These are phyloP conservation scores for Podila epicladia DNA, from an alignment of 192 early-diverging fungal genomes.

Conservation along the genomic window DNA sequence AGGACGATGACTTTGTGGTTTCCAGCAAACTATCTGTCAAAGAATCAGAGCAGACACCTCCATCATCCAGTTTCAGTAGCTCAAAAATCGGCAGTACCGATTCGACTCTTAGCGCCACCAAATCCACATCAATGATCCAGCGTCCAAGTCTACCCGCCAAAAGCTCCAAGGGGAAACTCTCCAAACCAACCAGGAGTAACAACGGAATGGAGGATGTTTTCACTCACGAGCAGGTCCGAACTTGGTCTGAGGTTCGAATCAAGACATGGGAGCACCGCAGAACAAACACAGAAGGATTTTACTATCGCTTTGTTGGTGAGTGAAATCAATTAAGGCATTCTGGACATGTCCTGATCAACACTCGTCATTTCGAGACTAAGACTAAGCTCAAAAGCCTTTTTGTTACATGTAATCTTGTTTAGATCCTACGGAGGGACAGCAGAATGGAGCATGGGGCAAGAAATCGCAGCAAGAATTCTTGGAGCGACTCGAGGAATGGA, in stretches of 20 bases:
- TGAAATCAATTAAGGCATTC: not conserved
- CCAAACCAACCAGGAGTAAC: constrained; percentile 20
- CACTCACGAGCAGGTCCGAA: constrained; percentile 50
- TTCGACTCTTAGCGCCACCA: not conserved
- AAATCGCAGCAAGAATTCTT: constrained; percentile 59
- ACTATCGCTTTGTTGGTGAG: constrained; percentile 66
- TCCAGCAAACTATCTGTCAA: not conserved
- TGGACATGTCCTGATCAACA: not conserved
- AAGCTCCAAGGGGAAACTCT: constrained; percentile 6
- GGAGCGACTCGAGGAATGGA: constrained; percentile 61
- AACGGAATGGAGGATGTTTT: constrained; percentile 58
- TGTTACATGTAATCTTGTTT: not conserved
- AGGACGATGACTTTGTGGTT: not conserved
- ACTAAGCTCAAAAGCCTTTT: not conserved
- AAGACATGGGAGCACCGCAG: constrained; percentile 59
- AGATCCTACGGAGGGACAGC: constrained; percentile 64
- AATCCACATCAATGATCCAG: not conserved
- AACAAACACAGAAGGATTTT: constrained; percentile 61
- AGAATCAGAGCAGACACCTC: no score
- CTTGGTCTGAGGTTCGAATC: constrained; percentile 58
- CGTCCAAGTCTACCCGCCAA: not conserved
- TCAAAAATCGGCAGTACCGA: not conserved
- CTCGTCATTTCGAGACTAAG: not conserved
- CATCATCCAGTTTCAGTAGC: not conserved
- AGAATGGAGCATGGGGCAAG: constrained; percentile 58